Evolutionary conservation across 345 rosid genomes (phyloP), one percentile per base, ranked within the genome.

Genomic region (Dipteronia sinensis): DNA sequence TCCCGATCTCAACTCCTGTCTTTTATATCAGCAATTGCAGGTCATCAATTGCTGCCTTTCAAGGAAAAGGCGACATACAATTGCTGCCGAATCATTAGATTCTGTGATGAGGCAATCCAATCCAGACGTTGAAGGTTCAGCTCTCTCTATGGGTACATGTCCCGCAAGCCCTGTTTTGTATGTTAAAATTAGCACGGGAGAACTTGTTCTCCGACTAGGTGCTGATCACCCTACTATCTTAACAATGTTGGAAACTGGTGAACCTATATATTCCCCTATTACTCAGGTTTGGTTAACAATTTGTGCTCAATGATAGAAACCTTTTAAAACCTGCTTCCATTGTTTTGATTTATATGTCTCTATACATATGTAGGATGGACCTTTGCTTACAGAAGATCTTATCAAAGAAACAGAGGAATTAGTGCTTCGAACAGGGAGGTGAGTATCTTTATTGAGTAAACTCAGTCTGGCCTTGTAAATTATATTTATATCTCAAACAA

Each of bases 401-500:
- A 94, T 94, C 31, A 90, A 77, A 87, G 99, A 96, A 90, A 94
- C 93, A 79, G 99, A 96, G 84, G 99, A 96, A 81, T 86, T 96
- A 16, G 90, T 96, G 71, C 95, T 96, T 79, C 93, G 98, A 66
- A 96, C 99, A 64, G 95, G 99, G 83, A 96, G 99, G 99, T 96
- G 44, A 47, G 77, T 74, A 64, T 74, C 86, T 77, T 65, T 81
- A 29, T 79, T 8, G 23, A 67, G 17, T 71, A 44, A n/a, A 51
- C 58, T 71, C 38, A 29, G 59, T 31, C 56, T 44, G 34, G 20
- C 44, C 25, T 27, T 8, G 55, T 68, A 12, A 75, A 6, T 56
- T 72, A 69, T 74, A 23, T 69, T 29, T 3, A 38, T 34, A 53
- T 58, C 40, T 71, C 53, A n/a, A 22, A 12, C 42, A 2, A 11